Evolutionary conservation across 163 green algal species (phyloP), one percentile per base, ranked within the genome.

Genomic region (Smithsoniella earleae): DNA sequence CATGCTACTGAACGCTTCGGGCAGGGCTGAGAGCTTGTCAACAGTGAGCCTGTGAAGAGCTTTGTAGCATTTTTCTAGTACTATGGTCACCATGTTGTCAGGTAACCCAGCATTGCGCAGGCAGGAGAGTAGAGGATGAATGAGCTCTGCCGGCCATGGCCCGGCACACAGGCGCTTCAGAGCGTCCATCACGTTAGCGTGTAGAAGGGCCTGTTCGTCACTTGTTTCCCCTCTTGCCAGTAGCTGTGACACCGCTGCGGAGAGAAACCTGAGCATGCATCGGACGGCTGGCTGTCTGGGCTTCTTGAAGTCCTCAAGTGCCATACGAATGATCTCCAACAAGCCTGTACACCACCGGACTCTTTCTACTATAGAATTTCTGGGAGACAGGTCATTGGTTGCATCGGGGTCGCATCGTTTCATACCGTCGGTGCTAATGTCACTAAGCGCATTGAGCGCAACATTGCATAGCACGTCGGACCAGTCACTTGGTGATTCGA

Each of bases 361-460:
- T n/a, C n/a, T n/a, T n/a, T n/a, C n/a, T n/a, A n/a, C n/a, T n/a
- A n/a, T n/a, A n/a, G n/a, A n/a, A n/a, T n/a, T n/a, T n/a, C n/a
- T n/a, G n/a, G n/a, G n/a, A n/a, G n/a, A n/a, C n/a, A n/a, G n/a
- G n/a, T n/a, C n/a, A n/a, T n/a, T n/a, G n/a, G n/a, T n/a, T n/a
- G n/a, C n/a, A n/a, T n/a, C n/a, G n/a, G n/a, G n/a, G n/a, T n/a
- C n/a, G n/a, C n/a, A n/a, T n/a, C n/a, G n/a, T n/a, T n/a, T n/a
- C n/a, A n/a, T n/a, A n/a, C n/a, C n/a, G n/a, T n/a, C n/a, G 49
- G 49, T 25, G 49, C 49, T 64, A 27, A 64, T 64, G 49, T 64
- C 49, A 6, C 33, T 27, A 64, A 64, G 49, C 8, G 49, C 49
- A 36, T 25, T 64, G 49, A 25, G 25, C 33, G 49, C 31, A 27